phyloP scores from a whole-genome alignment of 371 early-diverging fungal species.

The Dinochytrium kinnereticum region DNA sequence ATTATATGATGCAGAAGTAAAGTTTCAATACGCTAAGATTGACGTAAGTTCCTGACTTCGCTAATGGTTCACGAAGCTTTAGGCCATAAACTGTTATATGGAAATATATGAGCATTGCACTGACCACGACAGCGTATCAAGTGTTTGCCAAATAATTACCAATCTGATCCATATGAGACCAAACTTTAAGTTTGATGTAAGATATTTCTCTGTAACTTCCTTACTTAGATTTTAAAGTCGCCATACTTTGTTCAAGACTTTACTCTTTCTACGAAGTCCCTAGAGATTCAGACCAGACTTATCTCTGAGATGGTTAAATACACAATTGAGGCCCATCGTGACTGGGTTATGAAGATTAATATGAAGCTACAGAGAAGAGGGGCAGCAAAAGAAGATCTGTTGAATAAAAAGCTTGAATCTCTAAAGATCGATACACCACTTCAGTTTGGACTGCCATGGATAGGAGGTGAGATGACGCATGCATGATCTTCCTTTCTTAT shows the following conservation, averaged over 20 bases:
- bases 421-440: slow-evolving; percentile 27
- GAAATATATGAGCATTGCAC: slow-evolving; percentile 52
- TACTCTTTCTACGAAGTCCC: slow-evolving; percentile 33
- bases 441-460: slow-evolving; percentile 39
- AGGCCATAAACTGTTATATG: slow-evolving; percentile 53
- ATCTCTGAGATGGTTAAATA: slow-evolving; percentile 28
- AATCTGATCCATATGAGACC: slow-evolving; percentile 45
- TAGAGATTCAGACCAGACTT: slow-evolving; percentile 39
- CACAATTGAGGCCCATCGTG: slow-evolving; percentile 29
- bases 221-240: slow-evolving; percentile 25
- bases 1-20: slow-evolving; percentile 50
- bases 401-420: slow-evolving; percentile 1
- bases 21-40: slow-evolving; percentile 57
- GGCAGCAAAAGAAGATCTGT: not conserved
- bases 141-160: slow-evolving; percentile 46
- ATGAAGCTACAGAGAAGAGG: slow-evolving; percentile 8
- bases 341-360: slow-evolving; percentile 32
- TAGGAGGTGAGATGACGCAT: slow-evolving; percentile 20
- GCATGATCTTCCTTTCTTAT: not conserved
- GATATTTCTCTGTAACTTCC: too few species aligned
- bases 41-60: slow-evolving; percentile 37
- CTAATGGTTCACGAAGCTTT: not conserved
- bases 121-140: slow-evolving; percentile 26
- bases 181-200: slow-evolving; percentile 45
- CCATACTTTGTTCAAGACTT: slow-evolving; percentile 47